Conservation (phyloP, 345 rosid species). For the Geranium rotundifolium region DNA sequence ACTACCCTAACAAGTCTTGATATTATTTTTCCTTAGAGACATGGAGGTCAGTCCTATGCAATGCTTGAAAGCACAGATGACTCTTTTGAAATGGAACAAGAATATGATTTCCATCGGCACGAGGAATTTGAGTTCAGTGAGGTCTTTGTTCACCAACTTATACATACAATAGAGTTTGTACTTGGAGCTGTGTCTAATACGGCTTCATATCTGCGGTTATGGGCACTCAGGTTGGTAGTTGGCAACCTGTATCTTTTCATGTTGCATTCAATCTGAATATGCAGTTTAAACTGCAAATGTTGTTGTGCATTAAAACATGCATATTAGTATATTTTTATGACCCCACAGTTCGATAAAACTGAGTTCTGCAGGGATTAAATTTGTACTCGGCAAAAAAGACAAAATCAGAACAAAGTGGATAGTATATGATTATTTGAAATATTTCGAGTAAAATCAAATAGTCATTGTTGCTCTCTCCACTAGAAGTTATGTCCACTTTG, state of each 20-base stretch:
- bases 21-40: slow-evolving; percentile 27
- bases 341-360: neutral
- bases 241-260: neutral
- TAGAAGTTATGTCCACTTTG: neutral
- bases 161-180: slow-evolving; percentile 57
- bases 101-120: slow-evolving; percentile 25
- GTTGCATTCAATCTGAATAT: slow-evolving; percentile 2
- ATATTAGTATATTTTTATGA: neutral
- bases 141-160: slow-evolving; percentile 58
- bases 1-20: neutral
- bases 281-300: neutral
- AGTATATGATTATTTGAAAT: too few species aligned
- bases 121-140: slow-evolving; percentile 64
- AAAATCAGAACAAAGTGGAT: too few species aligned
- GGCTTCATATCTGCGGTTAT: slow-evolving; percentile 52
- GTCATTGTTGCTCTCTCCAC: too few species aligned
- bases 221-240: slow-evolving; percentile 55
- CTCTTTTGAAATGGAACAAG: slow-evolving; percentile 31
- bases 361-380: too few species aligned
- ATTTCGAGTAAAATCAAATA: too few species aligned
- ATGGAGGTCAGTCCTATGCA: slow-evolving; percentile 39
- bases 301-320: neutral
- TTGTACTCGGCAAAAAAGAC: too few species aligned
- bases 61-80: slow-evolving; percentile 29
- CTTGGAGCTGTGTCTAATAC: slow-evolving; percentile 65